Evolutionary conservation across 2,329 filamentous ascomycete genomes (phyloP), one percentile per base, ranked within the genome.

Genomic region (Apiospora phragmitis): DNA sequence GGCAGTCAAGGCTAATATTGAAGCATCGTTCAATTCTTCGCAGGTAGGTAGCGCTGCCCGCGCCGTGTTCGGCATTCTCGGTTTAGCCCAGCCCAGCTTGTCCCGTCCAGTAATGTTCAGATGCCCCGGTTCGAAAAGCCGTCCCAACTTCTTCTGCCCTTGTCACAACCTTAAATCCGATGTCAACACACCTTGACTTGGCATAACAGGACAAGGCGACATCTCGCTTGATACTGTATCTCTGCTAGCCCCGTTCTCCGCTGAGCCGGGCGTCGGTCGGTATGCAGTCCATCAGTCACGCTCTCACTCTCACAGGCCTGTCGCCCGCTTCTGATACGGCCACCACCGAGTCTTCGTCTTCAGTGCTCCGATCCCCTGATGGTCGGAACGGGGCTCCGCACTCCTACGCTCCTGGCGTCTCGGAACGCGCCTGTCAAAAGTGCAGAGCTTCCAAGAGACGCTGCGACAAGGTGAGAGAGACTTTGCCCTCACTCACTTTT

Each of bases 351-450:
- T 47, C 43, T 8, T 71, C 67, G 6, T 14, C 35, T 35, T 42
- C 32, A 9, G 41, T 32, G 16, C 43, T 62, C 49, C 69, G 67
- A 7, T 71, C 70, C 41, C 70, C 70, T 35, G 67, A 69, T 62
- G 51, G 24, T 24, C 67, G 59, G 24, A 68, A 71, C n/a, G 55
- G 70, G 9, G 55, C 32, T 21, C 32, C 29, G 55, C 55, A 29
- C 32, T n/a, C 55, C 55, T 35, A 38, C 4, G 32, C 29, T 18
- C 2, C 55, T n/a, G 47, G 69, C 24, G 55, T 24, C 35, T 68
- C 78, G 11, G 73, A 77, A 9, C 75, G 79, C 68, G 79, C 79
- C 42, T 80, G 79, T 51, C 78, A 80, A 74, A 80, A 80, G 71
- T 80, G 79, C 66, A 76, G 78, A 18, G 67, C 77, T 2, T 79